Base-by-base conservation (phyloP, 1,284 basidiomycete species). In the Malassezia furfur region DNA sequence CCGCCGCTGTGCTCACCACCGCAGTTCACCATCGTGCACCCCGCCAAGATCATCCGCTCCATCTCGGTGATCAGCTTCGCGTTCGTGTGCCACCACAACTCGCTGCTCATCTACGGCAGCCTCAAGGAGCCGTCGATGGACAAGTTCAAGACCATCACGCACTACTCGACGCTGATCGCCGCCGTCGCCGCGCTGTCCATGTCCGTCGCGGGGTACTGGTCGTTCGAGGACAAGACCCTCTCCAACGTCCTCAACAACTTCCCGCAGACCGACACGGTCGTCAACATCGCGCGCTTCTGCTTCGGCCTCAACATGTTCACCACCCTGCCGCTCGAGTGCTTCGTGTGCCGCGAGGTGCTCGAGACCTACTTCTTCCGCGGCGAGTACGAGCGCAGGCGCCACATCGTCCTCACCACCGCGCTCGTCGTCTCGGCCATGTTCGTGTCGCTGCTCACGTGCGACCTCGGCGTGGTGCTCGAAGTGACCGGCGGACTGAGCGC, bases 271-370 rank as follows among this genome's bases (percentile, higher is more conserved):
- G 72, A 74, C 48, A 57, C 63, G 11, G 58, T 71, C 30, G 70
- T 74, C 51, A 73, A 96, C 73, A 80, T 96, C 51, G 93, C 93
- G 6, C 82, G 91, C 21, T 88, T 96, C 67, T 90, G 87, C 68
- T 96, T 98, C 69, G 93, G 93, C 5, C 77, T 93, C 59, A 98
- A 98, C 77, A 98, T 98, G 93, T 93, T 94, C 67, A 94, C 91
- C 1, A 98, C 93, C 0, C 81, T 91, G 17, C 90, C 90, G 0
- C 79, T 96, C 46, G 90, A 96, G 70, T 79, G 90, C 19, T 94
- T 96, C 72, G 90, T 96, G 14, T 94, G 91, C 69, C 81, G 90
- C 78, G 90, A 96, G 79, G 88, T 46, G 32, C 55, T 54, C 12
- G 71, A 74, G 47, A 70, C 67, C 21, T 63, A 71, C 60, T 72